These are phyloP conservation scores for Pyrus communis DNA, from an alignment of 306 rosid genomes.

Conservation along the genomic window DNA sequence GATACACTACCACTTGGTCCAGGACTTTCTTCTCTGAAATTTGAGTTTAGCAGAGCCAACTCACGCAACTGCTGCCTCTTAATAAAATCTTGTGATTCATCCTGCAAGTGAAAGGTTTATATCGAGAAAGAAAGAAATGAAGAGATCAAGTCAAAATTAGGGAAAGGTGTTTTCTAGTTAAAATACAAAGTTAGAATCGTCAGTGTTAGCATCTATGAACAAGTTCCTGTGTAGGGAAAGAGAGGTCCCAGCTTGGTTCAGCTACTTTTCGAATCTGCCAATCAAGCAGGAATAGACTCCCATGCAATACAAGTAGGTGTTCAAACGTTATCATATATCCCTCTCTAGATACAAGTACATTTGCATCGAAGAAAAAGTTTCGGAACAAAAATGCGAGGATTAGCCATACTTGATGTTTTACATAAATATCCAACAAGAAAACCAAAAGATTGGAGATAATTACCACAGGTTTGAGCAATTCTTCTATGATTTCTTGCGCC, in stretches of 20 bases:
- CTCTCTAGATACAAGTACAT: neutral
- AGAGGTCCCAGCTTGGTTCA: neutral
- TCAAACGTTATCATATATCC: neutral
- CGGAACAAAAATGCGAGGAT: neutral
- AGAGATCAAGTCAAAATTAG: slow-evolving; percentile 1
- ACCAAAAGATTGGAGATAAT: slow-evolving; percentile 16
- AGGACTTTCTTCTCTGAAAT: slow-evolving; percentile 87
- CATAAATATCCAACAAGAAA: neutral
- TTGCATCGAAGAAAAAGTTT: neutral
- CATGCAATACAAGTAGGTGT: neutral
- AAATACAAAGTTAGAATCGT: neutral
- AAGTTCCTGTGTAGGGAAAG: slow-evolving; percentile 13
- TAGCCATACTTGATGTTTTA: neutral
- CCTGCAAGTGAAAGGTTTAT: slow-evolving; percentile 42
- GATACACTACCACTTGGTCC: slow-evolving; percentile 88
- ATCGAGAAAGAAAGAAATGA: slow-evolving; percentile 6
- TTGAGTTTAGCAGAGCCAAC: slow-evolving; percentile 81
- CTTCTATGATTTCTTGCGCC: slow-evolving; percentile 93
- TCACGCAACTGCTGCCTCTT: slow-evolving; percentile 94
- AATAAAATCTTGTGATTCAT: slow-evolving; percentile 82
- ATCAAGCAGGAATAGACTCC: slow-evolving; percentile 11
- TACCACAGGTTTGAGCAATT: slow-evolving; percentile 97
- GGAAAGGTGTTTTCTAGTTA: neutral
- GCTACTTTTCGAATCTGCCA: neutral
- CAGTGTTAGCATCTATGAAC: neutral